Conservation (phyloP, 768 basidiomycete species). For the Daedalea quercina region DNA sequence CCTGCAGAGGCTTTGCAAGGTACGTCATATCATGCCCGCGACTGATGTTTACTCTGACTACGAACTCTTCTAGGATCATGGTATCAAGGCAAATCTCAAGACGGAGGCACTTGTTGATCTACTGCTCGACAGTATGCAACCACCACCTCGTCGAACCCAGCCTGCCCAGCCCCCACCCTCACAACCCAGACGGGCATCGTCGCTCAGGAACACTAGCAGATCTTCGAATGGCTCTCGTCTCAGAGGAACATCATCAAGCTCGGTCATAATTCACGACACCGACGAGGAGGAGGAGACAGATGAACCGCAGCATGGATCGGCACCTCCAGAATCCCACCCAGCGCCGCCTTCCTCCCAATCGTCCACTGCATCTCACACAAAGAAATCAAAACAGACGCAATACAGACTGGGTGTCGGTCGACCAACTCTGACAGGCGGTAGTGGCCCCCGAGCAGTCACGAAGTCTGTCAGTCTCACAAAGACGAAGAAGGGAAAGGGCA, state of each 20-base stretch:
- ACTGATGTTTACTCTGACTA: conserved; percentile 4
- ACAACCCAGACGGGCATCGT: conserved; percentile 22
- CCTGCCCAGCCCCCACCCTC: conserved; percentile 11
- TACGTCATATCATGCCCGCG: conserved; percentile 18
- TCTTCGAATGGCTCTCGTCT: conserved; percentile 19
- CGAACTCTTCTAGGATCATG: conserved; percentile 49
- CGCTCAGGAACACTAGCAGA: conserved; percentile 27
- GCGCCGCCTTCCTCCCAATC: conserved; percentile 15
- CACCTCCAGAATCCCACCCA: conserved; percentile 7
- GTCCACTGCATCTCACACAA: conserved; percentile 37
- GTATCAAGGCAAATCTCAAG: conserved; percentile 79
- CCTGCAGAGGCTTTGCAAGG: conserved; percentile 60
- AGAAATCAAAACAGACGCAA: conserved; percentile 71
- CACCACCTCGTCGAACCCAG: conserved; percentile 13
- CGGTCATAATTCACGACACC: conserved; percentile 32
- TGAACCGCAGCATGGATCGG: conserved; percentile 4
- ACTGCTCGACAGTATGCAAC: conserved; percentile 42
- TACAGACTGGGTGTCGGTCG: conserved; percentile 65
- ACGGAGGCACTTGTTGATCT: conserved; percentile 74
- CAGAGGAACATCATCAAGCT: conserved; percentile 25
- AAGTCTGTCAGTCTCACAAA: conserved; percentile 47
- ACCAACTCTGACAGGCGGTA: conserved; percentile 58
- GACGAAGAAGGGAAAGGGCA: conserved; percentile 41
- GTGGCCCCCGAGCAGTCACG: conserved; percentile 59
- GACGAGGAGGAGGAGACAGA: conserved; percentile 34